These are phyloP conservation scores for Perkinsus olseni DNA, from an alignment of 169 alveolate genomes.

Conservation along the genomic window DNA sequence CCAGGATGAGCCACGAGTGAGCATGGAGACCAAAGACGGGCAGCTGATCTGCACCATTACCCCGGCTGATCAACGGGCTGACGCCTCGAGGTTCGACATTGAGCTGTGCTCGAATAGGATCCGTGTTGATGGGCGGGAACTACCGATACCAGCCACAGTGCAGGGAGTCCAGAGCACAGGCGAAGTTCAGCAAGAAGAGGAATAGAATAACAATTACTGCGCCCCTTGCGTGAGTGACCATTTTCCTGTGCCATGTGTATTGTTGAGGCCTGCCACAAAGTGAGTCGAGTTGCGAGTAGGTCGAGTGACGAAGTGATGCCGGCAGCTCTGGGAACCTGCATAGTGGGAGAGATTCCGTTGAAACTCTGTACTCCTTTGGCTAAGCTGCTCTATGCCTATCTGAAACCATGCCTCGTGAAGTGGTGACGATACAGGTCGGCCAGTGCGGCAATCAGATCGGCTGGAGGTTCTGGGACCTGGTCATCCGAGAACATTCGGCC, in stretches of 20 bases:
- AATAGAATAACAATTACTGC: background rate
- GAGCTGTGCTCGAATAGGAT: background rate
- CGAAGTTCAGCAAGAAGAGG: background rate
- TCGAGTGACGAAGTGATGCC: background rate
- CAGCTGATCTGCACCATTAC: background rate
- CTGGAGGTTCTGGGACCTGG: slow-evolving; percentile 77
- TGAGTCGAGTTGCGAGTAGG: background rate
- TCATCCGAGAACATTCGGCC: slow-evolving; percentile 71
- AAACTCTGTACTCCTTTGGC: no score
- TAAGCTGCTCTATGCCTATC: background rate
- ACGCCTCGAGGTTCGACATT: background rate
- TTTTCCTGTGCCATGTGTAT: background rate
- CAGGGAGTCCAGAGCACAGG: background rate
- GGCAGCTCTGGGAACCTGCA: no score
- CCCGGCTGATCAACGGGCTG: background rate
- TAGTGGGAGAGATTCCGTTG: background rate
- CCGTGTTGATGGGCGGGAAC: background rate
- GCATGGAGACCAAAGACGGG: background rate
- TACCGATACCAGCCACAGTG: background rate
- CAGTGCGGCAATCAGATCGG: slow-evolving; percentile 90
- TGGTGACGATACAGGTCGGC: slow-evolving; percentile 78
- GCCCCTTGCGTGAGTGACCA: background rate
- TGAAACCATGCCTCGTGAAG: slow-evolving; percentile 75
- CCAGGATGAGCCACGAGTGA: background rate
- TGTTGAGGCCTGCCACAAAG: background rate